phyloP scores from a whole-genome alignment of 176 grass and related monocot genomes.

The Tillandsia fasciculata region DNA sequence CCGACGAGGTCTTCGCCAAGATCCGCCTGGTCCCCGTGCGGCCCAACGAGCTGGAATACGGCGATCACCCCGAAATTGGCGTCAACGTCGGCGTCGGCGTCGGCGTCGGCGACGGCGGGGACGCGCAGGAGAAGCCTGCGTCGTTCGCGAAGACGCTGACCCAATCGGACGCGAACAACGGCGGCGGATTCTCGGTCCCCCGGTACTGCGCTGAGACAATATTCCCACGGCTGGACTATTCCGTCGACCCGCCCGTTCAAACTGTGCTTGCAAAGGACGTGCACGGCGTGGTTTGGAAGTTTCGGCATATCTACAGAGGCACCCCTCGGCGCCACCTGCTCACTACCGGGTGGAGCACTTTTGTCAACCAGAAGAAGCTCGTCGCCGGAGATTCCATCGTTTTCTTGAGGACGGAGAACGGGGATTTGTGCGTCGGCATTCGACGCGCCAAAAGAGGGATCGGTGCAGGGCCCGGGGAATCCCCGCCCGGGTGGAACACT shows the following conservation, averaged over 20 bases:
- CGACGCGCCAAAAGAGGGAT: slow-evolving; percentile 43
- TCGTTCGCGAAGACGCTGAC: slow-evolving; percentile 89
- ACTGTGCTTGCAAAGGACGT: slow-evolving; percentile 53
- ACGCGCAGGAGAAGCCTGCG: not conserved
- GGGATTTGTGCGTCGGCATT: slow-evolving; percentile 61
- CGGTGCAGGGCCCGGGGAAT: slow-evolving; percentile 21
- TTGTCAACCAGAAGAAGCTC: slow-evolving; percentile 80
- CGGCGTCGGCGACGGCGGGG: not conserved
- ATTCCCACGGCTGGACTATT: slow-evolving; percentile 77
- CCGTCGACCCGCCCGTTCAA: slow-evolving; percentile 51
- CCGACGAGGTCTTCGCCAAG: slow-evolving; percentile 67
- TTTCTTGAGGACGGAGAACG: slow-evolving; percentile 54
- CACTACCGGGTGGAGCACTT: slow-evolving; percentile 84
- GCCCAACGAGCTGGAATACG: slow-evolving; percentile 22
- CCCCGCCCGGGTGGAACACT: slow-evolving; percentile 46
- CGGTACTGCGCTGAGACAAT: slow-evolving; percentile 82
- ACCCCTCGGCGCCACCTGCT: slow-evolving; percentile 81
- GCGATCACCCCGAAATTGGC: slow-evolving; percentile 13
- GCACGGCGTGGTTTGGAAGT: slow-evolving; percentile 71
- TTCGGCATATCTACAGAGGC: slow-evolving; percentile 94
- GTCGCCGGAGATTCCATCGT: slow-evolving; percentile 74
- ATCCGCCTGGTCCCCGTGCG: slow-evolving; percentile 40
- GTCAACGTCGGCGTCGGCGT: not conserved
- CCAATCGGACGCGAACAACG: slow-evolving; percentile 92
- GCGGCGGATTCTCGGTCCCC: slow-evolving; percentile 79